phyloP scores from a whole-genome alignment of 208 protist species.

The Crithidia mellificae region DNA sequence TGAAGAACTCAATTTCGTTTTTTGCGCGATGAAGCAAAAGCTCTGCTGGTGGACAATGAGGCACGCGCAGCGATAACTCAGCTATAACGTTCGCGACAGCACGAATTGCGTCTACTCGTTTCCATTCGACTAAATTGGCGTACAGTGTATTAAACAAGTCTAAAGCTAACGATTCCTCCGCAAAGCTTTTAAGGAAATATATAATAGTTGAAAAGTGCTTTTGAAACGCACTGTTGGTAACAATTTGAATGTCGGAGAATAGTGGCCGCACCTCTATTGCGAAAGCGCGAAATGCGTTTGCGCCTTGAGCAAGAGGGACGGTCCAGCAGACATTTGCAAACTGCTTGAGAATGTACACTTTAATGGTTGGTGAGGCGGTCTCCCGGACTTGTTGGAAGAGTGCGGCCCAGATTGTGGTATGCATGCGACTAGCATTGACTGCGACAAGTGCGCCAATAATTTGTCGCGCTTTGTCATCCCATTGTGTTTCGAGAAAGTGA shows the following conservation, averaged over 20 bases:
- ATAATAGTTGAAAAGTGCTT: conserved; percentile 31
- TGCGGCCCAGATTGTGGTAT: conserved; percentile 55
- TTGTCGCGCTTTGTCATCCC: conserved; percentile 25
- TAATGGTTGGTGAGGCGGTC: conserved; percentile 15
- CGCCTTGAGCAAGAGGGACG: conserved; percentile 36
- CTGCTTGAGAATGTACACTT: conserved; percentile 49
- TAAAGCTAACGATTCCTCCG: conserved; percentile 23
- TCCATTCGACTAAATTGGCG: conserved; percentile 22
- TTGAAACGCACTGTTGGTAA: conserved; percentile 41
- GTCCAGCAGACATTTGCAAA: conserved; percentile 48
- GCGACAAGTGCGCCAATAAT: conserved; percentile 33
- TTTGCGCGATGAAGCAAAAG: conserved; percentile 15
- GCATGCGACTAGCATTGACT: conserved; percentile 28
- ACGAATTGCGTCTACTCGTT: conserved; percentile 20
- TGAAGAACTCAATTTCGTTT: conserved; percentile 10
- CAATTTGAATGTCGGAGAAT: conserved; percentile 26
- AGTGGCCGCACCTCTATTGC: conserved; percentile 36
- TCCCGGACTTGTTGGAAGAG: conserved; percentile 53
- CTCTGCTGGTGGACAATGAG: conserved; percentile 3
- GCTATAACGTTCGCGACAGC: conserved; percentile 13
- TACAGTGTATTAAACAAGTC: conserved; percentile 29
- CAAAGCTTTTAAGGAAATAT: conserved; percentile 12
- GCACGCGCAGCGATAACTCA: not conserved
- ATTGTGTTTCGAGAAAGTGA: conserved; percentile 26
- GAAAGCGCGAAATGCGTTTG: conserved; percentile 51